Evolutionary conservation across 2,329 filamentous ascomycete genomes (phyloP), one percentile per base, ranked within the genome.

Genomic region (Pestalotiopsis sp.): DNA sequence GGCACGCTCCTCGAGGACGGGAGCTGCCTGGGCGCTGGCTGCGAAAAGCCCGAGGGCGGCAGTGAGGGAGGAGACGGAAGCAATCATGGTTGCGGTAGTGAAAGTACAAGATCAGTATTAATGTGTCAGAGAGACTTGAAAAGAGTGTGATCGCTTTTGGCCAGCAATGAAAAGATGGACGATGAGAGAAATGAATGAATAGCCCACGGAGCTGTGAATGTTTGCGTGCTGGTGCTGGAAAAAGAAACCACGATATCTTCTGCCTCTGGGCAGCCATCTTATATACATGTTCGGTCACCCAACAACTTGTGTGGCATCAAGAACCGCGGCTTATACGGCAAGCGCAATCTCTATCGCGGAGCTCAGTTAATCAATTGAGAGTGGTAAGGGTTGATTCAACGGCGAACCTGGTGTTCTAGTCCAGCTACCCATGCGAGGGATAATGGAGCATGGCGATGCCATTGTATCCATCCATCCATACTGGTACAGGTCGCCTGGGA

Each of bases 1-100:
- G 38, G 59, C 59, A 62, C 59, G 59, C 31, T 62, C 59, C 25
- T 62, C 59, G 20, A 62, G 59, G n/a, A 62, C 59, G 31, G 59
- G 59, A n/a, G 59, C 59, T 14, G 59, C 59, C 31, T 38, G 27
- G 12, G 59, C 59, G 9, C 14, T 40, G 27, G 13, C 17, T 27
- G 59, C 59, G 25, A 62, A 36, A n/a, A 62, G 27, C 14, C 59
- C 59, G 17, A 62, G 13, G 59, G 59, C 59, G 59, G 59, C 59
- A 2, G 57, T 36, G 23, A 59, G 52, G 52, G 52, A 20, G 4
- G 58, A 60, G 25, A 36, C 17, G 7, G 59, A 36, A 62, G 27
- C 59, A 40, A 62, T 36, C 59, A 62, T 62, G 6, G 14, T 62
- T 62, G 13, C 31, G 17, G 27, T 36, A 62, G n/a, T 62, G 59